Percentiles rank a stretch among this genome's conserved stretches.
phyloP scores from a whole-genome alignment of 2,329 filamentous ascomycete species.

The Pestalotiopsis sp. region DNA sequence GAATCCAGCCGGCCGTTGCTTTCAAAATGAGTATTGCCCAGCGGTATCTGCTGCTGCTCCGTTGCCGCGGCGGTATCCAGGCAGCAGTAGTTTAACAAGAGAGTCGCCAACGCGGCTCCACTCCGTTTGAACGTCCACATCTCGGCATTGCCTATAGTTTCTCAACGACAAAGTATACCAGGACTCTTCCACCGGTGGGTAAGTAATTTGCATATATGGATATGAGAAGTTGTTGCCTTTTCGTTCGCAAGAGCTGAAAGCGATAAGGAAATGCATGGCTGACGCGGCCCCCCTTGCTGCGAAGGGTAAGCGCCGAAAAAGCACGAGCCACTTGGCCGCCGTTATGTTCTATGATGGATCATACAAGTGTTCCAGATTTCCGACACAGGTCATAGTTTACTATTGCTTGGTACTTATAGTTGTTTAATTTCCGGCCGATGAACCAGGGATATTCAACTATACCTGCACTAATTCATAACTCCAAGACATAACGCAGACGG shows the following conservation, averaged over 20 bases:
- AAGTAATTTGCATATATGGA: not conserved
- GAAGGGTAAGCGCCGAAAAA: not conserved
- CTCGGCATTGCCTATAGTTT: not conserved
- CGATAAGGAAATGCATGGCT: constrained; percentile 1
- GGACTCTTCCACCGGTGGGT: not conserved
- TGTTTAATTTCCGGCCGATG: no score
- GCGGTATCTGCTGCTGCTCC: constrained; percentile 1
- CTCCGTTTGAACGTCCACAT: not conserved
- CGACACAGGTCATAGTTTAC: no score
- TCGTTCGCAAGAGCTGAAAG: not conserved
- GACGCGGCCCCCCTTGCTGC: constrained; percentile 7
- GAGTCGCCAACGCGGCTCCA: constrained; percentile 6
- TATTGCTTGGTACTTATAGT: no score
- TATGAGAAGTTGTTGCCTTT: not conserved
- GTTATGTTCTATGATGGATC: not conserved
- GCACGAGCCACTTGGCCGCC: not conserved
- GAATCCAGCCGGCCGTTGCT: not conserved
- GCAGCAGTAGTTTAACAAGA: not conserved
- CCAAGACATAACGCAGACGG: no score
- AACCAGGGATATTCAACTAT: no score
- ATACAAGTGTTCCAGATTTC: not conserved
- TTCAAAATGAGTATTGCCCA: not conserved
- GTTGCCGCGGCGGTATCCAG: not conserved
- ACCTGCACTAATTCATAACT: no score
- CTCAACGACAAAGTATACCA: not conserved